Evolutionary conservation across 495 filamentous ascomycete genomes (phyloP).

Genomic region (Astrocystis sublimbata): DNA sequence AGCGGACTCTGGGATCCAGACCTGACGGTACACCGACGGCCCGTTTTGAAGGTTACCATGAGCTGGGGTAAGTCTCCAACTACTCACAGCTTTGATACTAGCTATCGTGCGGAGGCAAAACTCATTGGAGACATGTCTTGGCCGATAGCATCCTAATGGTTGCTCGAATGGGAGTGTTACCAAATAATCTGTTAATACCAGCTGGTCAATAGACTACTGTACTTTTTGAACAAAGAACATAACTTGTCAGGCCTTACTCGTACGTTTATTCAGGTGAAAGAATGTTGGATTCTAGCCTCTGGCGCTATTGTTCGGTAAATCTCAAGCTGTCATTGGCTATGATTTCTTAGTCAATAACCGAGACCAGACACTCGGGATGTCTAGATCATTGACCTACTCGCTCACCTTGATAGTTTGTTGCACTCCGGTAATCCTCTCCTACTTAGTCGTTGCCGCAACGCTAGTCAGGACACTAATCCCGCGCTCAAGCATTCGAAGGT

Average conservation of each 20-base stretch:
- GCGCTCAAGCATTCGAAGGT: not conserved
- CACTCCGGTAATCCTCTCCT: too few relatives aligned
- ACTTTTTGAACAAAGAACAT: too few relatives aligned
- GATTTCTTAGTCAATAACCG: not conserved
- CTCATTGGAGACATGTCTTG: not conserved
- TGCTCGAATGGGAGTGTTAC: too few relatives aligned
- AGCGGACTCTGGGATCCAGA: not conserved
- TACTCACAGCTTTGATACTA: too few relatives aligned
- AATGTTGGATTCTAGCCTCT: too few relatives aligned
- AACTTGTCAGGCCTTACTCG: not conserved
- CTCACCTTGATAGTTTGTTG: too few relatives aligned
- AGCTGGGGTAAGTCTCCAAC: not conserved
- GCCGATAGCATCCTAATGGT: not conserved
- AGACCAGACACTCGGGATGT: too few relatives aligned
- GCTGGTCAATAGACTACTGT: too few relatives aligned
- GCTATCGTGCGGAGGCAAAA: not conserved
- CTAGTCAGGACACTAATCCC: conserved; percentile 4
- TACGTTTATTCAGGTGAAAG: too few relatives aligned
- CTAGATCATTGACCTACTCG: not conserved
- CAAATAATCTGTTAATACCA: too few relatives aligned
- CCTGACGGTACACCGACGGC: not conserved
- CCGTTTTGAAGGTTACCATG: not conserved
- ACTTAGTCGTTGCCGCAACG: not conserved
- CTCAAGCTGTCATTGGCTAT: not conserved
- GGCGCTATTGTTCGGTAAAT: not conserved